Evolutionary conservation across 2,329 filamentous ascomycete species (phyloP).

Genomic region (Diplodia corticola): DNA sequence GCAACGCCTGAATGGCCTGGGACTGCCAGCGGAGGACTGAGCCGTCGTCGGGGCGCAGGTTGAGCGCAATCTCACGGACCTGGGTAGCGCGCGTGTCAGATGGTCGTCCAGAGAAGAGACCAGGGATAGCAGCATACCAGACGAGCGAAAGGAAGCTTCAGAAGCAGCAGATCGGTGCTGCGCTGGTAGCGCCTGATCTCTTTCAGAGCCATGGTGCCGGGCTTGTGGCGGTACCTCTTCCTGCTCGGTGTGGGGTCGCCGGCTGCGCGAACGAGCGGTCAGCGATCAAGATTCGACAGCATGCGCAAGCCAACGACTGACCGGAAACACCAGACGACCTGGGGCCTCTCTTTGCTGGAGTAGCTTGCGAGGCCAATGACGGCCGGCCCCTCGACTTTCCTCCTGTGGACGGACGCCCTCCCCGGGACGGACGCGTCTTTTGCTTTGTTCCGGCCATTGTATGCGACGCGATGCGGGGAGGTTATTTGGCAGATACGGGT

Average conservation of each 20-base stretch:
- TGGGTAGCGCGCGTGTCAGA: slow-evolving; percentile 24
- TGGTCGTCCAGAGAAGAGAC: background rate
- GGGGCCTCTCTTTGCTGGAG: background rate
- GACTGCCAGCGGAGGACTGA: slow-evolving; percentile 96
- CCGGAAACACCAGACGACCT: slow-evolving; percentile 2
- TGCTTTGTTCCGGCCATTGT: slow-evolving; percentile 1
- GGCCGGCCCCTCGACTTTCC: background rate
- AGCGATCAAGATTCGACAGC: background rate
- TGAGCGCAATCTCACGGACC: slow-evolving; percentile 80
- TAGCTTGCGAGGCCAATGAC: background rate
- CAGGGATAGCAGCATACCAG: slow-evolving; percentile 55
- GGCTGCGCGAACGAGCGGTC: slow-evolving; percentile 25
- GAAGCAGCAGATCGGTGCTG: slow-evolving; percentile 91
- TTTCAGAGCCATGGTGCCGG: slow-evolving; percentile 88
- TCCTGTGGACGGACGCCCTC: background rate
- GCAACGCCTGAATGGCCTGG: slow-evolving; percentile 92
- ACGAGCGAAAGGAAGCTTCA: slow-evolving; percentile 97
- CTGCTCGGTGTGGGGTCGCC: slow-evolving; percentile 33
- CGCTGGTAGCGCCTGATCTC: slow-evolving; percentile 99
- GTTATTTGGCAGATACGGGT: background rate
- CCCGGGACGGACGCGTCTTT: background rate
- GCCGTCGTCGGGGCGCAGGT: slow-evolving; percentile 74
- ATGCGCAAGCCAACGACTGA: background rate
- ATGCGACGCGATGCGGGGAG: background rate
- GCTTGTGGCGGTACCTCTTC: slow-evolving; percentile 47